Evolutionary conservation across 306 rosid species (phyloP), one percentile per base, ranked within the genome.

Genomic region (Glycyrrhiza uralensis): DNA sequence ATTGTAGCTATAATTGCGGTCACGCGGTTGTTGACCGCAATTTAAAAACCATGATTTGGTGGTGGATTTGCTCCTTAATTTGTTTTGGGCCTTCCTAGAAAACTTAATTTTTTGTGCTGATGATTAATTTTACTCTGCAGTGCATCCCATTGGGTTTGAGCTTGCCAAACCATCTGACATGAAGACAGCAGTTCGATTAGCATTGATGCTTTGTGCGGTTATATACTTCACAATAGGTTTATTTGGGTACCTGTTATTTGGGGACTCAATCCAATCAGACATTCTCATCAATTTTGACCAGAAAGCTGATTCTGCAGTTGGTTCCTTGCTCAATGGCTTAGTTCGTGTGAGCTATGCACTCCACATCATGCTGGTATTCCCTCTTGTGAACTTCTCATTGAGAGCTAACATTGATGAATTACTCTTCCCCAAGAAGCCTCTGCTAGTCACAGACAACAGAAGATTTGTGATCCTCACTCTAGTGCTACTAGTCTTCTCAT

Each of bases 81-180:
- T 17, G 9, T 36, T 50, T 7, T 12, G 9, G 3, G 14, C 45
- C 26, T 23, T 9, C 11, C 13, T 26, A 39, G 36, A 15, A 41
- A 52, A 12, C 5, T 20, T 12, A 0, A 30, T 9, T 4, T 60
- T 35, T 7, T 47, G 35, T 73, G 66, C 29, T 78, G 77, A 78
- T 66, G 28, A 14, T 66, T 75, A 42, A 5, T 55, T 41, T 29
- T 69, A 24, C 46, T 47, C n/a, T 77, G 71, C 91, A 94, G 99
- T 94, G 60, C 99, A 94, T 77, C 99, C 97, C 2, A 91, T 94
- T 71, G 96, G 89, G 15, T 86, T 84, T 69, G 99, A 91, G 89
- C 89, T 91, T 6, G 82, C 82, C 7, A 87, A 79, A 59, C 81
- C 91, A 54, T 87, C 96, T 0, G 82, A 91, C 14, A 94, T 94